Base-by-base conservation (phyloP, 2,329 filamentous ascomycete species). In the Ceratocystiopsis minuta region DNA sequence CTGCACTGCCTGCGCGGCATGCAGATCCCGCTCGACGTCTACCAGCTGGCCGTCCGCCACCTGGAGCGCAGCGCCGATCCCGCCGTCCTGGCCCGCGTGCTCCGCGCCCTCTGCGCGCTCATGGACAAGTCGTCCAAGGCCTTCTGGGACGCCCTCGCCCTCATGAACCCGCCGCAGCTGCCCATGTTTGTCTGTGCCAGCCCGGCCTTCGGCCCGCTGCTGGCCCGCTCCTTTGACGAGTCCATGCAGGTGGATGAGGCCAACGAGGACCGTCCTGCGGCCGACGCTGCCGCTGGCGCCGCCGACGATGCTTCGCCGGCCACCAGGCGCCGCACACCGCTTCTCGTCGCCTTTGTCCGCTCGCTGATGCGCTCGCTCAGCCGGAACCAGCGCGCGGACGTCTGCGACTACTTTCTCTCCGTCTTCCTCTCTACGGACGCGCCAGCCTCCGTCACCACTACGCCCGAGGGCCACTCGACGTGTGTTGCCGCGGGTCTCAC, bases 131-230 rank as follows among this genome's bases (percentile, higher is more conserved):
- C 83, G 0, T 71, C 85, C 0, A 72, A 71, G 42, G 80, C 82
- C 37, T 90, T 95, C 51, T 95, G 88, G 88, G 80, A 85, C 51
- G 79, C 85, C 2, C 79, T 93, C 61, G 78, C 81, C 40, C 74
- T 84, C 28, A 83, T 88, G 40, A 80, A 82, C 1, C 80, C 85
- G 3, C 77, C 78, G 36, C 75, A 79, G 32, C 75, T 96, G 38
- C 75, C 85, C n/a, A 86, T 95, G 54, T 72, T 86, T 48, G 72
- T 94, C 36, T 83, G 90, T 51, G 73, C 71, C 45, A 86, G 80
- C 47, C 76, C 78, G 9, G 67, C 72, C 4, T 75, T 82, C 51
- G 67, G 68, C 32, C 60, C 60, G n/a, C 56, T 82, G 7, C 66
- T 87, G 13, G 58, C 63, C 10, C 72, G 77, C 47, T 77, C 78